A percentile compares a stretch with the other conserved stretches of the same genome.
These are phyloP conservation scores for Backusella circina DNA, from an alignment of 192 early-diverging fungal species.

Conservation along the genomic window DNA sequence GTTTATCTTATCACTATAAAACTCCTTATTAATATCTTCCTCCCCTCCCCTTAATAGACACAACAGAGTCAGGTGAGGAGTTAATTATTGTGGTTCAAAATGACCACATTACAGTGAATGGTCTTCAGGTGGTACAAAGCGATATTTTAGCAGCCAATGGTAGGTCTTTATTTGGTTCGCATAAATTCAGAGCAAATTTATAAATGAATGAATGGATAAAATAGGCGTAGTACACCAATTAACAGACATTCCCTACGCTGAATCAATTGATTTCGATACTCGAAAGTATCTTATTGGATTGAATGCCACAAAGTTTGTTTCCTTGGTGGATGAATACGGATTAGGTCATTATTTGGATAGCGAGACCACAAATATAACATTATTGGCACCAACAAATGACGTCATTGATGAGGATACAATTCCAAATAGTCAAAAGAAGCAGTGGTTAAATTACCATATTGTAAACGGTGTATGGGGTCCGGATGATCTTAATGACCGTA, in stretches of 20 bases:
- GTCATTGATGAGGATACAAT: slow-evolving; percentile 43
- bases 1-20: neutral
- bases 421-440: slow-evolving; percentile 35
- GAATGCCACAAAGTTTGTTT: slow-evolving; percentile 63
- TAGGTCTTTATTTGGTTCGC: neutral
- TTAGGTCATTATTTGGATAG: slow-evolving; percentile 56
- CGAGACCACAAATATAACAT: slow-evolving; percentile 47
- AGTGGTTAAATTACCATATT: slow-evolving; percentile 65
- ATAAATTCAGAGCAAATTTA: slow-evolving; percentile 10
- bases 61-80: slow-evolving; percentile 9
- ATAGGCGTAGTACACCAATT: slow-evolving; percentile 35
- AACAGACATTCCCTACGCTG: slow-evolving; percentile 41
- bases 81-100: neutral
- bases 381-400: slow-evolving; percentile 64
- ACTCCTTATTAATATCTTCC: neutral
- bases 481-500: slow-evolving; percentile 41
- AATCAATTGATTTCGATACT: slow-evolving; percentile 41
- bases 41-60: neutral
- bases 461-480: slow-evolving; percentile 42
- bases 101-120: slow-evolving; percentile 10
- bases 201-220: neutral
- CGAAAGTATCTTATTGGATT: slow-evolving; percentile 68
- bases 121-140: neutral
- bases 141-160: slow-evolving; percentile 32
- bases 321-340: slow-evolving; percentile 48